These are phyloP conservation scores for Verticillium klebahnii DNA, from an alignment of 2,329 filamentous ascomycete genomes.

Conservation along the genomic window DNA sequence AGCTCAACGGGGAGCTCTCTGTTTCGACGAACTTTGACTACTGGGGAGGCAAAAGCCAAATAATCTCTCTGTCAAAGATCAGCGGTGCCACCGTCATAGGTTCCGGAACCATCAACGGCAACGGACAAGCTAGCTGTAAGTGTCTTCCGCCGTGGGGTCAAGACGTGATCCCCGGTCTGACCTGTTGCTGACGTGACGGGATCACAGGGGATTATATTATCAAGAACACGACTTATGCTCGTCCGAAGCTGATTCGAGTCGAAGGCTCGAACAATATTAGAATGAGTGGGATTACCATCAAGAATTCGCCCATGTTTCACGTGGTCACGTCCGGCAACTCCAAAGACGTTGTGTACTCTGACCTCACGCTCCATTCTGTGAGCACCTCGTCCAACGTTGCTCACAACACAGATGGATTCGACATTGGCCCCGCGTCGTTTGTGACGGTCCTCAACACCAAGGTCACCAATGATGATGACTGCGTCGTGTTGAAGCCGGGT, in stretches of 20 bases:
- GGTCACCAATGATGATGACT: conserved; percentile 38
- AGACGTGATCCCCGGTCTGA: too few species aligned
- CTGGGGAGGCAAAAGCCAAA: conserved; percentile 34
- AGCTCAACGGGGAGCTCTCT: conserved; percentile 38
- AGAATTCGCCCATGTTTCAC: conserved; percentile 41
- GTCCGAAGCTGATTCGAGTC: conserved; percentile 37
- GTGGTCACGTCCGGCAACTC: conserved; percentile 30
- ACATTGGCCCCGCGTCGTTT: conserved; percentile 30
- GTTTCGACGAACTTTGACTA: conserved; percentile 31
- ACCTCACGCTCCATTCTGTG: conserved; percentile 30
- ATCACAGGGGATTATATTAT: conserved; percentile 29
- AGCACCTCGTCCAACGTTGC: conserved; percentile 30
- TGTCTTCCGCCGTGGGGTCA: neutral
- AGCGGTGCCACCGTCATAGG: conserved; percentile 32
- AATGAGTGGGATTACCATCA: conserved; percentile 29
- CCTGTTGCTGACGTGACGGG: neutral
- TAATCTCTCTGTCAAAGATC: conserved; percentile 32
- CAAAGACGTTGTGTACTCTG: conserved; percentile 27
- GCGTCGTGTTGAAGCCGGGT: conserved; percentile 38
- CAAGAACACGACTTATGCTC: conserved; percentile 26
- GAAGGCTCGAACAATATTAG: conserved; percentile 28
- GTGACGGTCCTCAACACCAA: conserved; percentile 29
- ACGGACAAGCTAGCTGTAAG: conserved; percentile 33
- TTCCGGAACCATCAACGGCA: conserved; percentile 39
- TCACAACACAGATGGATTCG: conserved; percentile 40